Evolutionary conservation across 192 early-diverging fungal species (phyloP).

Genomic region (Coemansia sp.): DNA sequence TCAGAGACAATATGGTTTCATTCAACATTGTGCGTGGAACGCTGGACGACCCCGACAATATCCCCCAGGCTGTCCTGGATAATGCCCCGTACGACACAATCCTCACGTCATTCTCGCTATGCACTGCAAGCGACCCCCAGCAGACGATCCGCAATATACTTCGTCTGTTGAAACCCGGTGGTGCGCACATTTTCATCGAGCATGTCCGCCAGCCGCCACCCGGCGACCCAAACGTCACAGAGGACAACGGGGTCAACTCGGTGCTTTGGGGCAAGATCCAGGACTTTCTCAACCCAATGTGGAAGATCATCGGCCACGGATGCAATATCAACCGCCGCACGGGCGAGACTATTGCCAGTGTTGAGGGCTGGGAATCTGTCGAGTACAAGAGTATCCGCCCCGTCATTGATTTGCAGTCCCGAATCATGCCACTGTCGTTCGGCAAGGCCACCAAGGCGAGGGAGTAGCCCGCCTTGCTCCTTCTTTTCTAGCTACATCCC

Average conservation of each 20-base stretch:
- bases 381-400: constrained; percentile 37
- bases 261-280: constrained; percentile 31
- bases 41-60: constrained; percentile 12
- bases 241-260: constrained; percentile 29
- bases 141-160: constrained; percentile 16
- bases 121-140: constrained; percentile 22
- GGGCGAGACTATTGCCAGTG: constrained; percentile 17
- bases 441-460: constrained; percentile 36
- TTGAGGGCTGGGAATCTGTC: constrained; percentile 21
- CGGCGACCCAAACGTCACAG: constrained; percentile 14
- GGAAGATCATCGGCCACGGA: constrained; percentile 26
- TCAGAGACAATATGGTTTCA: constrained; percentile 4
- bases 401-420: constrained; percentile 23
- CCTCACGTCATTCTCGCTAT: constrained; percentile 37
- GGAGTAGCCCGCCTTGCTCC: neutral
- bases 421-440: constrained; percentile 39
- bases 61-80: constrained; percentile 27
- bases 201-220: constrained; percentile 35
- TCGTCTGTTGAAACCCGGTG: constrained; percentile 24
- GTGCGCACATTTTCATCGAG: constrained; percentile 32
- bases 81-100: constrained; percentile 40
- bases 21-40: constrained; percentile 40
- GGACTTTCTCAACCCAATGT: constrained; percentile 26
- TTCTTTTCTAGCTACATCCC: no score
- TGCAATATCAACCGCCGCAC: constrained; percentile 32